These are phyloP conservation scores for Phytophthora megakarya DNA, from an alignment of 352 stramenopile genomes.

Conservation along the genomic window DNA sequence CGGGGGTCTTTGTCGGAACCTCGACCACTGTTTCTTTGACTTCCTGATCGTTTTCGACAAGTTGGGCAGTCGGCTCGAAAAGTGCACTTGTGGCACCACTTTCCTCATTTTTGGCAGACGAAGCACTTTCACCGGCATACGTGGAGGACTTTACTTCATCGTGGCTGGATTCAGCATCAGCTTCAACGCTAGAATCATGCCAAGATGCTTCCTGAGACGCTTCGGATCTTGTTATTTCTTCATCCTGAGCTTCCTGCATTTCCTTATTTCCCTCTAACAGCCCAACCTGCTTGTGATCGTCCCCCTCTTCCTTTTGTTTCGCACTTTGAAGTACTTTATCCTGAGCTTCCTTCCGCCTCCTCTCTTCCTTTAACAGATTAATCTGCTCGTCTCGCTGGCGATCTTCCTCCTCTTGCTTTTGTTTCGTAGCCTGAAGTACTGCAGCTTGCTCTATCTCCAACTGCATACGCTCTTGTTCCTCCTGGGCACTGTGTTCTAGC, in stretches of 20 bases:
- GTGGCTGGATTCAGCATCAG: constrained; percentile 1
- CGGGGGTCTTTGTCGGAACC: constrained; percentile 19
- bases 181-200: constrained; percentile 10
- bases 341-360: constrained; percentile 3
- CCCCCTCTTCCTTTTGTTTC: constrained; percentile 24
- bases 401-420: constrained; percentile 29
- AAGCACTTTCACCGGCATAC: neutral
- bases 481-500: constrained; percentile 4
- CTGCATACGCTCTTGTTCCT: constrained; percentile 8
- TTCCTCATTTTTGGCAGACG: neutral
- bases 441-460: constrained; percentile 13
- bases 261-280: constrained; percentile 3
- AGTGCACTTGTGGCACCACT: neutral
- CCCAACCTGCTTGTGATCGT: constrained; percentile 2
- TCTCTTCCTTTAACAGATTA: neutral
- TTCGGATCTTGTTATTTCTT: neutral
- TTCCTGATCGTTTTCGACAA: neutral
- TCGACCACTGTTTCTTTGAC: neutral
- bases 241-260: neutral
- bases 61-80: too few relatives aligned
- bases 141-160: neutral
- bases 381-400: neutral
- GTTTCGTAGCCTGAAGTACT: constrained; percentile 9
- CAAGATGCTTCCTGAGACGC: neutral
- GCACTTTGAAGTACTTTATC: constrained; percentile 9